Base-by-base conservation (phyloP, 768 basidiomycete species). In the Boletellus sp. region DNA sequence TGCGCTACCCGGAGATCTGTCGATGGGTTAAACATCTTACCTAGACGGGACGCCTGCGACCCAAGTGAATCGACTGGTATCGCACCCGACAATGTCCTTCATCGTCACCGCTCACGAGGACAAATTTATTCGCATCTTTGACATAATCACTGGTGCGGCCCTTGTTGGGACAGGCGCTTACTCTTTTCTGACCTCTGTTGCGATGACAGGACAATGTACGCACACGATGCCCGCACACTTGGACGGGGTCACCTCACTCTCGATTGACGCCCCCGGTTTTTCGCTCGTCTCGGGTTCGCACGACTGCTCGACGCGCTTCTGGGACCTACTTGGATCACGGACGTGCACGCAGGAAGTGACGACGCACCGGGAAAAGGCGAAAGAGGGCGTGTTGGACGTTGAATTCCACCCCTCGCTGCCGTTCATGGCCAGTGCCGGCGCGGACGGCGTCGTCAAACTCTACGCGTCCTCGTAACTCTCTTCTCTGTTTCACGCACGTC, bases 101-200 rank as follows among this genome's bases (percentile, higher is more conserved):
- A 79, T 98, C 35, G 83, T 95, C 6, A 87, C 90, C 22, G 96
- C 84, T 0, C 90, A 94, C 65, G 95, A 97, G 70, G 94, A 97
- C 73, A 94, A 91, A 60, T 85, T 83, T 62, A 90, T 98, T 60
- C 80, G 91, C 31, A 81, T 98, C 38, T 96, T 90, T 68, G 92
- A 96, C 68, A 78, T 90, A 44, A 70, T 72, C 28, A 87, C 87
- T 55, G 90, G 92, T 92, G 49, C 51, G 84, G 67, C 36, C 24
- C 26, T 28, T 13, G 31, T 47, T 20, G 9, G 35, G n/a, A 42
- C 13, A 1, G 17, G 20, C 4, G 41, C 42, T 46, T 36, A 45
- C 24, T 10, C 28, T 32, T 20, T 2, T 16, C 47, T 54, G 42
- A 61, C 38, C 16, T 15, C 2, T 17, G 12, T 34, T 39, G 56